Evolutionary conservation across 345 rosid genomes (phyloP), one percentile per base, ranked within the genome.

Genomic region (Murraya koenigii): DNA sequence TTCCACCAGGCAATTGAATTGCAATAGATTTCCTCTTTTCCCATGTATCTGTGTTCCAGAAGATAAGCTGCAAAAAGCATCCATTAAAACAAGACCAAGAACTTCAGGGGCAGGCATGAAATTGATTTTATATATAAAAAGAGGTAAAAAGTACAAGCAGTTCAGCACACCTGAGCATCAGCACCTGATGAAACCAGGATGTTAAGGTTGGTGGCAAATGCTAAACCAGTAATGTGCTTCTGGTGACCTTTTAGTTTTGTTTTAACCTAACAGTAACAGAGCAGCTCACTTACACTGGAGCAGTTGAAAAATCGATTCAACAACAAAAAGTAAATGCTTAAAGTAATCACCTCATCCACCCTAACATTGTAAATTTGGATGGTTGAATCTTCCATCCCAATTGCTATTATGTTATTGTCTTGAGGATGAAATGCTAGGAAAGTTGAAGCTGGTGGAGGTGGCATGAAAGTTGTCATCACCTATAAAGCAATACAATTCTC

Each of bases 141-240:
- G 39, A 7, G 67, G 19, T 63, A 15, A 30, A 30, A 38, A 55
- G 36, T 25, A 36, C 56, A n/a, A 30, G 8, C 4, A 30, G 30
- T 71, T 66, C 64, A 36, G 73, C 81, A 76, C 77, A 91, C 98
- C 91, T 90, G 97, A 81, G 97, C 90, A 88, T 94, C 98, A 19
- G 95, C 97, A 39, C 97, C 98, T 5, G 97, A 88, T 26, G 98
- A 94, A 69, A 93, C 93, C 22, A 94, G 84, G 61, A 82, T 76
- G 72, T 89, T 91, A 64, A 89, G 88, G 60, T 64, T 80, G 13
- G 75, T 78, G 66, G 97, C 89, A 86, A 93, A 94, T 67, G 97
- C 97, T 72, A 94, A 85, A 66, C 98, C 97, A 5, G 89, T 91
- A 38, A 94, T 83, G 69, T 84, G 85, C 83, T 91, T 91, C 71